Conservation (phyloP, 2,329 filamentous ascomycete genomes). For the Fusarium scirpi region DNA sequence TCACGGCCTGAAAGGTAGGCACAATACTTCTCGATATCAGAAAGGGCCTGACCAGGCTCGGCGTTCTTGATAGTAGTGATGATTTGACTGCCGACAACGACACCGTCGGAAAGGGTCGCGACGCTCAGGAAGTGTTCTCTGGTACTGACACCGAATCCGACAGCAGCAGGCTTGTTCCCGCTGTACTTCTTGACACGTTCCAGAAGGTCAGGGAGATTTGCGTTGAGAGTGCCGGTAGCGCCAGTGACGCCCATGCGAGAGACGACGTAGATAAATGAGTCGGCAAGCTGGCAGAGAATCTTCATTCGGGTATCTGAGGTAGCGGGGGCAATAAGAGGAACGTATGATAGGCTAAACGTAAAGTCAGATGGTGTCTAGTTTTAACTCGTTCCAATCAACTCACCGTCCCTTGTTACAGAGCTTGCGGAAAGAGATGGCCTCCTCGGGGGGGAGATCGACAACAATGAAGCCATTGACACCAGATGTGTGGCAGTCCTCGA, state of each 20-base stretch:
- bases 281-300: constrained; percentile 93
- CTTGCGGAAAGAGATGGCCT: constrained; percentile 91
- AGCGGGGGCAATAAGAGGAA: constrained; percentile 94
- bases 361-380: not conserved
- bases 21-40: constrained; percentile 88
- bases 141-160: constrained; percentile 97
- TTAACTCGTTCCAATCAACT: constrained; percentile 48
- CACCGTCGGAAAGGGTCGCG: constrained; percentile 86
- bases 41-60: constrained; percentile 56
- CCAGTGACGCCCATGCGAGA: constrained; percentile 97
- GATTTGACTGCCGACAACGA: constrained; percentile 97
- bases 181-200: constrained; percentile 91
- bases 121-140: constrained; percentile 92
- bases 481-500: constrained; percentile 84
- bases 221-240: constrained; percentile 84
- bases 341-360: constrained; percentile 81
- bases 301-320: constrained; percentile 96
- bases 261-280: constrained; percentile 99
- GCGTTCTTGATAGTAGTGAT: constrained; percentile 75
- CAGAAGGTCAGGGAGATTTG: constrained; percentile 83
- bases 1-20: constrained; percentile 71
- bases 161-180: constrained; percentile 87
- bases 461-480: constrained; percentile 97
- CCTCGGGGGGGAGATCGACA: constrained; percentile 94
- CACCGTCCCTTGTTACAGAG: constrained; percentile 82